Evolutionary conservation across 192 early-diverging fungal genomes (phyloP).

Genomic region (Entophlyctis helioformis): DNA sequence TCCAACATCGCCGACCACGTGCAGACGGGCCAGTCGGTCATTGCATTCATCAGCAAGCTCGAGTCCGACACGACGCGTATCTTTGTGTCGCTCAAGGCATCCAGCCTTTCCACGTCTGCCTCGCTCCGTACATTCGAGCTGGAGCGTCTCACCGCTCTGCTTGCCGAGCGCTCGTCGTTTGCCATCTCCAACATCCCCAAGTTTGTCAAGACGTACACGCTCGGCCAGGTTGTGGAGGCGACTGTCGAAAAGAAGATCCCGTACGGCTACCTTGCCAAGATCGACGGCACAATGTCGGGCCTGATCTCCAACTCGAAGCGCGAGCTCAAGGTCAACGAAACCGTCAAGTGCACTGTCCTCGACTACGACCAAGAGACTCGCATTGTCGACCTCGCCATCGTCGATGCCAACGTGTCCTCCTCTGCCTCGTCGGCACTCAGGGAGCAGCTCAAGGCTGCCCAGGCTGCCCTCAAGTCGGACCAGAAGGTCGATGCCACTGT

Average conservation of each 20-base stretch:
- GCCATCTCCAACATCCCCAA: background rate
- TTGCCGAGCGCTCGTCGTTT: slow-evolving; percentile 14
- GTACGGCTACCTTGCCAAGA: slow-evolving; percentile 39
- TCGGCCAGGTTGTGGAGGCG: slow-evolving; percentile 35
- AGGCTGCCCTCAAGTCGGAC: slow-evolving; percentile 5
- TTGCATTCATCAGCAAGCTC: slow-evolving; percentile 43
- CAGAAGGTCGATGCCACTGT: slow-evolving; percentile 42
- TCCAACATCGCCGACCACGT: slow-evolving; percentile 39
- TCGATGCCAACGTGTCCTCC: slow-evolving; percentile 5
- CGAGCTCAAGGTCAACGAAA: slow-evolving; percentile 25
- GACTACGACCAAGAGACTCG: slow-evolving; percentile 57
- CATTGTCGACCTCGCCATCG: slow-evolving; percentile 42
- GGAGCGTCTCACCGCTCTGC: slow-evolving; percentile 12
- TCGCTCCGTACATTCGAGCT: slow-evolving; percentile 4
- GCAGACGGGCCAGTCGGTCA: slow-evolving; percentile 55
- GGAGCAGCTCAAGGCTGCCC: background rate
- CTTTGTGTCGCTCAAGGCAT: slow-evolving; percentile 58
- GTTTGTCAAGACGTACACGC: slow-evolving; percentile 5
- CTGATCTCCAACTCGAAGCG: slow-evolving; percentile 37
- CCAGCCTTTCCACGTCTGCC: slow-evolving; percentile 10
- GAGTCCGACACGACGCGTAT: slow-evolving; percentile 34
- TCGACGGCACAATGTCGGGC: slow-evolving; percentile 37
- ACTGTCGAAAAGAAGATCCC: slow-evolving; percentile 38
- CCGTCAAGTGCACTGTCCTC: slow-evolving; percentile 44
- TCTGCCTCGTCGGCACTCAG: background rate